A percentile compares a stretch with the other conserved stretches of the same genome.
phyloP scores from a whole-genome alignment of 75 land plant genomes.

The Cupressus sempervirens region DNA sequence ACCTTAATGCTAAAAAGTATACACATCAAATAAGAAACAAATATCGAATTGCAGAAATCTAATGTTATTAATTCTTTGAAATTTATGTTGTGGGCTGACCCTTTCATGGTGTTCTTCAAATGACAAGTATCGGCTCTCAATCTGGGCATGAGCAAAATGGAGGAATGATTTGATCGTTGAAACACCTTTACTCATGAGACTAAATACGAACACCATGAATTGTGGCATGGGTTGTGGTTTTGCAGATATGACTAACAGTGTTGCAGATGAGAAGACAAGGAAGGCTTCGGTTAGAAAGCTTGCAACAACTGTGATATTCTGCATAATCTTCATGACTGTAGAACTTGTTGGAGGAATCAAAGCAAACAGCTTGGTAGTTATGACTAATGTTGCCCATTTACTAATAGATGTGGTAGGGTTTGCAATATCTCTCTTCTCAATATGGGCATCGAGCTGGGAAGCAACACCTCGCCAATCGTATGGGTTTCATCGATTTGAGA shows the following conservation, averaged over 20 bases:
- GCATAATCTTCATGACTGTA: conserved; percentile 71
- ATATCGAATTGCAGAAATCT: no score
- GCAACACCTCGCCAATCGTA: conserved; percentile 84
- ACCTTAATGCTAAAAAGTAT: no score
- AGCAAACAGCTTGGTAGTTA: conserved; percentile 85
- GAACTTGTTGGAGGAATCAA: conserved; percentile 82
- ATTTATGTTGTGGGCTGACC: background rate
- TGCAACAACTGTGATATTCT: conserved; percentile 59
- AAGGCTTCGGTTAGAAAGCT: conserved; percentile 67
- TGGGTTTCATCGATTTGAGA: conserved; percentile 81
- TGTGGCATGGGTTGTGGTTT: conserved; percentile 63
- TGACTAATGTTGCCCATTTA: conserved; percentile 94
- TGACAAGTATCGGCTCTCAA: background rate
- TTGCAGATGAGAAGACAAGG: conserved; percentile 56
- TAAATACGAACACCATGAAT: conserved; percentile 20
- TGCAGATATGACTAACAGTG: conserved; percentile 39
- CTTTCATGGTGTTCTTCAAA: background rate
- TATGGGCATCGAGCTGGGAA: conserved; percentile 97
- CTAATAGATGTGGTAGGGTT: conserved; percentile 93
- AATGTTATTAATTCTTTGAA: no score
- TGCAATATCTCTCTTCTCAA: conserved; percentile 83
- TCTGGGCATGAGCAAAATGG: background rate
- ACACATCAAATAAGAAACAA: no score
- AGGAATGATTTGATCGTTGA: background rate
- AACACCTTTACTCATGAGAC: background rate